Percentiles rank a stretch among this genome's conserved stretches.
Conservation (phyloP, 164 flowering plant genomes). For the Paratinospora sagittata region DNA sequence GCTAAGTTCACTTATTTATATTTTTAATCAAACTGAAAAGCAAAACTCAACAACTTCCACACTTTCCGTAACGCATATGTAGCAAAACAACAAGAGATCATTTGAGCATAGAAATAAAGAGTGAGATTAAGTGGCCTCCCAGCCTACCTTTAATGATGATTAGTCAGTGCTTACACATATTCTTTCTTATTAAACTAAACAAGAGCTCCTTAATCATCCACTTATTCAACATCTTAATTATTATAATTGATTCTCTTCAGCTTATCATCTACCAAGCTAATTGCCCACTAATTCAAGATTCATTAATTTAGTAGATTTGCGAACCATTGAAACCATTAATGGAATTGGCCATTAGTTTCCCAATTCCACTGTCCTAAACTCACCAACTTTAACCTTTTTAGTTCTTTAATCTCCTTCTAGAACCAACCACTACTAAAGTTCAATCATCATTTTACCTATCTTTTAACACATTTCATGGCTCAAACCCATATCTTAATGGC, state of each 20-base stretch:
- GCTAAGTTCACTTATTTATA: no score
- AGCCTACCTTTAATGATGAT: not conserved
- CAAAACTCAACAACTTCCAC: no score
- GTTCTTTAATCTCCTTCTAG: conserved; percentile 1
- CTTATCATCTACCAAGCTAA: not conserved
- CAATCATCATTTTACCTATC: not conserved
- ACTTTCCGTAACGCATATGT: no score
- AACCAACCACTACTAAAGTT: not conserved
- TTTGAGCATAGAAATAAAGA: not conserved
- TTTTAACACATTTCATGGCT: not conserved
- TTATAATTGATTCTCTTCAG: not conserved
- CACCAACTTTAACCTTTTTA: not conserved
- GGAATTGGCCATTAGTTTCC: not conserved
- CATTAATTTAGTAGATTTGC: not conserved
- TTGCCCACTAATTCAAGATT: not conserved
- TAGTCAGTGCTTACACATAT: no score
- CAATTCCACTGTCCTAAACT: not conserved
- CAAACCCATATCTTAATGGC: no score
- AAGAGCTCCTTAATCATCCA: not conserved
- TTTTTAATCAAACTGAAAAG: no score
- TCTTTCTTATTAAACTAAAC: no score
- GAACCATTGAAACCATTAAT: not conserved
- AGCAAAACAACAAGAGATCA: no score
- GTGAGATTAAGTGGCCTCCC: not conserved
- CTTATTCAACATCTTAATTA: not conserved